Base-by-base conservation (phyloP, 2,329 filamentous ascomycete species). In the Sporothrix inflata region DNA sequence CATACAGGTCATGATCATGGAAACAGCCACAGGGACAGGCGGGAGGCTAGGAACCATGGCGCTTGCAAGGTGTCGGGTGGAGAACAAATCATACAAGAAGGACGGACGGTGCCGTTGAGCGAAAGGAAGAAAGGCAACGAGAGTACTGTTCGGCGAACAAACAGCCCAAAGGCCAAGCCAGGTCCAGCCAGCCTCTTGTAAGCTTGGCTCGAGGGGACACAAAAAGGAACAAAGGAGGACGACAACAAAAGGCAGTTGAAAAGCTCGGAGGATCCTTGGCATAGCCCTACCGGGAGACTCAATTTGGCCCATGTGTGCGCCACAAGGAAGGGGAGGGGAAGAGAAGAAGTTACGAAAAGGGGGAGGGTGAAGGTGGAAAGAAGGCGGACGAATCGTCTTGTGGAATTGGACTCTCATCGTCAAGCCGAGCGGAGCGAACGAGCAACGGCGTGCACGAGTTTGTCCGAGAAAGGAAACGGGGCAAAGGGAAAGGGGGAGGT, bases 231-330 rank as follows among this genome's bases (percentile, higher is more conserved):
- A 7, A 40, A 5, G 24, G 8, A 60, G 16, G 16, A 60, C 24
- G 51, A n/a, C 30, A 19, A 65, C n/a, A 4, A 65, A 27, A n/a
- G 38, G 12, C 14, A n/a, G 4, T 42, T 3, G 0, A 61, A 9
- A 45, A 16, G 2, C 40, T 8, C 19, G 1, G 19, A 42, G 57
- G 57, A 42, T 24, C 8, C 38, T 63, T 65, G 38, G 60, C 42
- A 24, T 40, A 68, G 65, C 65, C 65, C 65, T 68, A 68, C 65
- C 14, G 30, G 65, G 45, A 68, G 47, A 24, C 19, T 11, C n/a
- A 1, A 11, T 53, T 53, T 24, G 42, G 30, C 9, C 27, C 27
- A 34, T 49, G 63, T 16, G 42, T 14, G n/a, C 16, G 24, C 42
- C 45, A 51, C 19, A 19, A 30, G 16, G 12, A 49, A 27, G 1